Conservation (phyloP, 768 basidiomycete species). For the Podaxis mareebaensis region DNA sequence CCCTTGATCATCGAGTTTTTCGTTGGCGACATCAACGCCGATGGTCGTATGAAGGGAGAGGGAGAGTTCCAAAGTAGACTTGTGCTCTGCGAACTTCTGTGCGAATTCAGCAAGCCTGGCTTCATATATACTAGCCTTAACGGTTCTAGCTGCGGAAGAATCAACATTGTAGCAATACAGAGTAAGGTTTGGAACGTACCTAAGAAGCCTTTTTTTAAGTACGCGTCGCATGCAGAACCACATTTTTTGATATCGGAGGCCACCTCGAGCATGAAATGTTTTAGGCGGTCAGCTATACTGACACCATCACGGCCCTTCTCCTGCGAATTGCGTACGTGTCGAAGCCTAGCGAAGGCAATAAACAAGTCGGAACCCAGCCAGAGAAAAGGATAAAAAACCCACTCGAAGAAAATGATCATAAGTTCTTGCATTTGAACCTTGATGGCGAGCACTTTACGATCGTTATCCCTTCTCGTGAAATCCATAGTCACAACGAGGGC, state of each 20-base stretch:
- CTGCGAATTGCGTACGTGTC: constrained; percentile 25
- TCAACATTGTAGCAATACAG: not conserved
- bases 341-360: constrained; percentile 24
- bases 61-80: constrained; percentile 33
- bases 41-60: constrained; percentile 39
- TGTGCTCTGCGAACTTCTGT: constrained; percentile 32
- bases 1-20: constrained; percentile 26
- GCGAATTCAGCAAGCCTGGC: constrained; percentile 33
- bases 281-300: constrained; percentile 30
- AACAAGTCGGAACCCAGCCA: not conserved
- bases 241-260: constrained; percentile 43
- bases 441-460: constrained; percentile 45
- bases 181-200: constrained; percentile 23
- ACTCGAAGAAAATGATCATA: constrained; percentile 47
- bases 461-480: constrained; percentile 49
- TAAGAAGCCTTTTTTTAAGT: constrained; percentile 41
- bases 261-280: constrained; percentile 26
- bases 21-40: constrained; percentile 34
- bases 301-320: constrained; percentile 31
- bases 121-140: constrained; percentile 39
- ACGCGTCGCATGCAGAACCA: constrained; percentile 45
- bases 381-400: constrained; percentile 17
- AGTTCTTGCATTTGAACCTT: constrained; percentile 50
- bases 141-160: constrained; percentile 30
- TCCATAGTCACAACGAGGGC: constrained; percentile 48